Evolutionary conservation across 73 alveolate species (phyloP).

Genomic region (Durusdinium trenchii): DNA sequence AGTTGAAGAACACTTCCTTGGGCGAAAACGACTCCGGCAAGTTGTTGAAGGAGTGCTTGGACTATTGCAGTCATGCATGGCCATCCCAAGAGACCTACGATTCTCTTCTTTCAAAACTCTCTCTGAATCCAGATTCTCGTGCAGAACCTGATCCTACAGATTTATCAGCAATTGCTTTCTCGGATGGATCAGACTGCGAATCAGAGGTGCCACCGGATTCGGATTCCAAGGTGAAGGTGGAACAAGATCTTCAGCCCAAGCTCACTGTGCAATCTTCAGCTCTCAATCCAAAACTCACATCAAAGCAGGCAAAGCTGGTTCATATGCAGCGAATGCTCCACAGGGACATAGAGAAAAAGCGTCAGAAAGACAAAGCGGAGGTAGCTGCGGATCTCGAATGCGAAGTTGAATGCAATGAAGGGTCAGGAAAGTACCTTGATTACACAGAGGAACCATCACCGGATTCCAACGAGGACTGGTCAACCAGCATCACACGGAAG

Average conservation of each 20-base stretch:
- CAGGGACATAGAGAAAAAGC: slow-evolving; percentile 8
- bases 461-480: slow-evolving; percentile 16
- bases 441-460: background rate
- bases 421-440: background rate
- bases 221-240: too few species aligned
- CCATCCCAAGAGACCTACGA: slow-evolving; percentile 55
- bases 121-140: too few species aligned
- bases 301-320: slow-evolving; percentile 47
- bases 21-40: slow-evolving; percentile 5
- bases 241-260: background rate
- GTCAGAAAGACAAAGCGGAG: background rate
- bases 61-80: slow-evolving; percentile 93
- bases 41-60: slow-evolving; percentile 40
- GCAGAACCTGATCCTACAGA: slow-evolving; percentile 80
- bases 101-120: background rate
- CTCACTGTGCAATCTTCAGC: slow-evolving; percentile 19
- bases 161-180: slow-evolving; percentile 23
- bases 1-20: too few species aligned
- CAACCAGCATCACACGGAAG: slow-evolving; percentile 36
- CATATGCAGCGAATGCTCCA: slow-evolving; percentile 72
- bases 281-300: slow-evolving; percentile 32
- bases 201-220: too few species aligned
- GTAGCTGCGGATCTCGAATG: background rate
- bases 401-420: background rate
- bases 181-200: slow-evolving; percentile 55